Percentiles rank a stretch among this genome's conserved stretches.
phyloP scores from a whole-genome alignment of 164 flowering plant species.

The Dillenia suffruticosa region DNA sequence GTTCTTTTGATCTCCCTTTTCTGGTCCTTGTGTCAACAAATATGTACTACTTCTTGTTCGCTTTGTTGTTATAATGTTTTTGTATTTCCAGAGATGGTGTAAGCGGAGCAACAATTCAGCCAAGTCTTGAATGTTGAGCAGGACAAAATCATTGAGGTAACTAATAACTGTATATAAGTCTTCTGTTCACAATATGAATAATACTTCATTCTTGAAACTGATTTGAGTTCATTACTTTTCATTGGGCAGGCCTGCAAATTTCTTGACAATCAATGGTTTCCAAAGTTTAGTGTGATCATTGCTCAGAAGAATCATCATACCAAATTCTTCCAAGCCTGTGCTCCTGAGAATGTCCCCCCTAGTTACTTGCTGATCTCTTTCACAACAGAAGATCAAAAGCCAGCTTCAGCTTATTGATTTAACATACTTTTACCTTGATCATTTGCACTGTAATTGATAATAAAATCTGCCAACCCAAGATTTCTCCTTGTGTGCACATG shows the following conservation, averaged over 20 bases:
- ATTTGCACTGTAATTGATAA: constrained; percentile 27
- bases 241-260: constrained; percentile 32
- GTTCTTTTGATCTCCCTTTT: too few species aligned
- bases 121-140: constrained; percentile 39
- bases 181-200: too few species aligned
- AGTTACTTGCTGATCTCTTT: constrained; percentile 9
- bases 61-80: too few species aligned
- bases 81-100: constrained; percentile 33
- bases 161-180: too few species aligned
- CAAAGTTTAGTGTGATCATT: constrained; percentile 30
- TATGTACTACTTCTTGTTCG: too few species aligned
- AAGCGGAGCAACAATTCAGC: constrained; percentile 42
- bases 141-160: constrained; percentile 38
- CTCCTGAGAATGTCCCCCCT: constrained; percentile 43
- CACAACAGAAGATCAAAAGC: not conserved
- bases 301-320: constrained; percentile 45
- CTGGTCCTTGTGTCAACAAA: too few species aligned
- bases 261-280: constrained; percentile 33
- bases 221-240: too few species aligned
- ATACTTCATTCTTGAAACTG: too few species aligned
- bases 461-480: constrained; percentile 42
- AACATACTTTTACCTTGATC: not conserved
- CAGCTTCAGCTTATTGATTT: not conserved
- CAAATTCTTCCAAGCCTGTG: constrained; percentile 30
- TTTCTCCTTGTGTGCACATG: constrained; percentile 47